These are phyloP conservation scores for Metarhizium anisopliae DNA, from an alignment of 2,329 filamentous ascomycete genomes.

Conservation along the genomic window DNA sequence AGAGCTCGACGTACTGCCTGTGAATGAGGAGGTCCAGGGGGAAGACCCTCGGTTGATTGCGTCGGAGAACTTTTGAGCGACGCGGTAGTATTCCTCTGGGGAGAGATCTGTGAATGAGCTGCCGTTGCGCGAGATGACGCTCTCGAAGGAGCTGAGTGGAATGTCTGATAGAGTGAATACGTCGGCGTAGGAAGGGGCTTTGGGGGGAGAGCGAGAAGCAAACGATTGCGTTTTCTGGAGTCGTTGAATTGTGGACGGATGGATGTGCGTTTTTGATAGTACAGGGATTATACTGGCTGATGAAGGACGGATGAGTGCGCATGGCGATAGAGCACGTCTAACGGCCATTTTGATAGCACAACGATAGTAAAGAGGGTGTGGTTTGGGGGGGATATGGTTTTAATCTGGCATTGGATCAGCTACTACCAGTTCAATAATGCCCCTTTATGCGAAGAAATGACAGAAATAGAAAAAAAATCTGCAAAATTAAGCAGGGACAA, in stretches of 20 bases:
- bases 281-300: background rate
- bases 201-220: constrained; percentile 4
- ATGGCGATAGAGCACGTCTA: background rate
- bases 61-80: constrained; percentile 13
- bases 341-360: background rate
- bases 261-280: background rate
- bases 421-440: background rate
- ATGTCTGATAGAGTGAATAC: constrained; percentile 15
- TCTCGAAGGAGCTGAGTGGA: constrained; percentile 13
- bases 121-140: constrained; percentile 8
- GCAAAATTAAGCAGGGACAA: no score
- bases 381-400: background rate
- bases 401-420: background rate
- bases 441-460: background rate
- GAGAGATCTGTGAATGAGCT: constrained; percentile 11
- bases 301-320: background rate
- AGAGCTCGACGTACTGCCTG: constrained; percentile 13
- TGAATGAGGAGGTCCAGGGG: constrained; percentile 12
- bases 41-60: constrained; percentile 13
- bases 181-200: constrained; percentile 4
- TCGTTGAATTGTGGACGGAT: background rate
- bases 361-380: background rate
- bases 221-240: background rate
- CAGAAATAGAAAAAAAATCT: no score
- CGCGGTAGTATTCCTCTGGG: constrained; percentile 15